Evolutionary conservation across 768 basidiomycete genomes (phyloP).

Genomic region (Gloeostereum incarnatum): DNA sequence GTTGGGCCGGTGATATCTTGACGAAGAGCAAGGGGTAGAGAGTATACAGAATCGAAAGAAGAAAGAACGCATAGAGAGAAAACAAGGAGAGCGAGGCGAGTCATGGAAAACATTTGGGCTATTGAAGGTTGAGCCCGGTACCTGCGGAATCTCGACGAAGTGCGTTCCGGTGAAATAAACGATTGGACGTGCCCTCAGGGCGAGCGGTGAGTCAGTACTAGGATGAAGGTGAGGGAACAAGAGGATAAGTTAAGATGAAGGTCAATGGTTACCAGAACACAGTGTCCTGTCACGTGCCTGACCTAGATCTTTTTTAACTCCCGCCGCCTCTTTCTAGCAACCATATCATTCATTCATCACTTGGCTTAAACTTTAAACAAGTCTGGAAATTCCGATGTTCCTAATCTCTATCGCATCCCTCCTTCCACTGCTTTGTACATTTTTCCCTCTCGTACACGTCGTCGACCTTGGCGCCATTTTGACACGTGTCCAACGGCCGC

Average conservation of each 20-base stretch:
- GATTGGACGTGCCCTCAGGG: constrained; percentile 40
- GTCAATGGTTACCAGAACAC: constrained; percentile 4
- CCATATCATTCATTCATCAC: not conserved
- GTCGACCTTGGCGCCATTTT: constrained; percentile 31
- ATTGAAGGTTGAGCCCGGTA: constrained; percentile 28
- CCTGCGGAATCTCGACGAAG: constrained; percentile 39
- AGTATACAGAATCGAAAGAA: constrained; percentile 21
- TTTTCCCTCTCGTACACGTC: constrained; percentile 57
- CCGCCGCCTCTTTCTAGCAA: not conserved
- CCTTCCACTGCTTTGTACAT: constrained; percentile 82
- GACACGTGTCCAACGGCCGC: constrained; percentile 38
- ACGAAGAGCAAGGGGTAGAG: constrained; percentile 25
- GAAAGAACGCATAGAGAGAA: constrained; percentile 24
- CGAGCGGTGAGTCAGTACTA: constrained; percentile 17
- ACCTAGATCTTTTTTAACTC: not conserved
- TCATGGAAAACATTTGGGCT: constrained; percentile 27
- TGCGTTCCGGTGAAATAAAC: constrained; percentile 24
- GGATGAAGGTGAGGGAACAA: constrained; percentile 15
- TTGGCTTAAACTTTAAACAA: too few relatives aligned
- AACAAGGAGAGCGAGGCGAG: constrained; percentile 29
- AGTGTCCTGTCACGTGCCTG: not conserved
- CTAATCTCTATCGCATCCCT: constrained; percentile 33
- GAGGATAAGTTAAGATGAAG: constrained; percentile 16
- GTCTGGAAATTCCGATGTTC: too few relatives aligned
- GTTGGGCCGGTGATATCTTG: constrained; percentile 20